These are phyloP conservation scores for Pleomassaria siparia DNA, from an alignment of 2,329 filamentous ascomycete species.

Conservation along the genomic window DNA sequence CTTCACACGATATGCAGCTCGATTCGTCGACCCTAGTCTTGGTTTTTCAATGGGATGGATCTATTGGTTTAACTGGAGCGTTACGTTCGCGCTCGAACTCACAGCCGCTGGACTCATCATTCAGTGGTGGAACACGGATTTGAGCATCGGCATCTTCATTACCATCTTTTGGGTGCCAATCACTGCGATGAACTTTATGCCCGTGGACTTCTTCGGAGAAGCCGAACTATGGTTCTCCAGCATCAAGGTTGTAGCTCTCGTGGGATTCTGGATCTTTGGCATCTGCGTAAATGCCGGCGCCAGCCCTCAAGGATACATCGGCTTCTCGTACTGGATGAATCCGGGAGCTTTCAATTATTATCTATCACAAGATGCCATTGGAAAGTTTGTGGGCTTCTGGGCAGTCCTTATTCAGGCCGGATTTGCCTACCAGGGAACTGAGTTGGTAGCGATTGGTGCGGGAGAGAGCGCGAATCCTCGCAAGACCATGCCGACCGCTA, in stretches of 20 bases:
- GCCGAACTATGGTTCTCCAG: slow-evolving; percentile 77
- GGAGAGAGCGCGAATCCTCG: slow-evolving; percentile 74
- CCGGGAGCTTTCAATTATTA: slow-evolving; percentile 70
- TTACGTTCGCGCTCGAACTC: slow-evolving; percentile 72
- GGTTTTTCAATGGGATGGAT: slow-evolving; percentile 82
- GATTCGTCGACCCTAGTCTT: slow-evolving; percentile 71
- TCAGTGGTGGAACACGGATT: slow-evolving; percentile 66
- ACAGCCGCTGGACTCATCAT: slow-evolving; percentile 74
- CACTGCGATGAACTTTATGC: slow-evolving; percentile 68
- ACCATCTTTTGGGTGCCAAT: slow-evolving; percentile 71
- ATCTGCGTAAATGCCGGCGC: slow-evolving; percentile 75
- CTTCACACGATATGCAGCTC: slow-evolving; percentile 74
- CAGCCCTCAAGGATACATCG: slow-evolving; percentile 69
- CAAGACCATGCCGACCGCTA: slow-evolving; percentile 71
- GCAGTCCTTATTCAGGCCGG: slow-evolving; percentile 67
- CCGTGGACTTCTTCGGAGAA: slow-evolving; percentile 73
- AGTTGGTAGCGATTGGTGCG: slow-evolving; percentile 76
- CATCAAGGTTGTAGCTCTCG: slow-evolving; percentile 74
- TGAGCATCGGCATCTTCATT: slow-evolving; percentile 73
- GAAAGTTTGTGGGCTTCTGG: slow-evolving; percentile 68
- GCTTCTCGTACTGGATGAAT: slow-evolving; percentile 70
- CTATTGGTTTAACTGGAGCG: slow-evolving; percentile 78
- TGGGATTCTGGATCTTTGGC: slow-evolving; percentile 75
- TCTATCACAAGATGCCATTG: slow-evolving; percentile 61
- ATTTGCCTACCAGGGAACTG: slow-evolving; percentile 73